Percentiles rank a stretch among this genome's conserved stretches.
These are phyloP conservation scores for Umbilicus rupestris DNA, from an alignment of 164 flowering plant genomes.

Conservation along the genomic window DNA sequence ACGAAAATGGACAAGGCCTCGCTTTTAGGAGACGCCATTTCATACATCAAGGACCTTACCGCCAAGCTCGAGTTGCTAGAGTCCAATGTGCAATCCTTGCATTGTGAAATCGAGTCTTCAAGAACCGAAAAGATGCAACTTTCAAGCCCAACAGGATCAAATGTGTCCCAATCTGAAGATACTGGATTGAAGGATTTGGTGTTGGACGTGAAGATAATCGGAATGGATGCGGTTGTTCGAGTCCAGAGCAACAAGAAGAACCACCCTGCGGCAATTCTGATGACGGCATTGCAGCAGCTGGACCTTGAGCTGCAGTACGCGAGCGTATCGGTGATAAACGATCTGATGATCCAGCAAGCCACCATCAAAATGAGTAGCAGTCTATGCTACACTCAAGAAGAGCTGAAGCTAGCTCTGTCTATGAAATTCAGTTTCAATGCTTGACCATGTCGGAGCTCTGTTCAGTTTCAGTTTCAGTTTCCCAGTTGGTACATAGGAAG, in stretches of 20 bases:
- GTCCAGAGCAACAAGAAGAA: conserved; percentile 54
- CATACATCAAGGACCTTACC: conserved; percentile 67
- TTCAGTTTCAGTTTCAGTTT: too few relatives aligned
- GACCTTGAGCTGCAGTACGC: conserved; percentile 73
- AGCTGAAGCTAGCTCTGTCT: conserved; percentile 47
- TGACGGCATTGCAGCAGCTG: conserved; percentile 69
- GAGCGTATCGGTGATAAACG: conserved; percentile 76
- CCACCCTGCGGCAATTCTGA: conserved; percentile 77
- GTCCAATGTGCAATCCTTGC: conserved; percentile 44
- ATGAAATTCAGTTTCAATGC: conserved; percentile 17
- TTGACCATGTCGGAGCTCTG: conserved; percentile 1
- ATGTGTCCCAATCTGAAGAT: neutral
- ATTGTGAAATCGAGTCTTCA: conserved; percentile 32
- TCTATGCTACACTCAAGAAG: conserved; percentile 58
- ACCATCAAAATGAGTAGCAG: conserved; percentile 73
- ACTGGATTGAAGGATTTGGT: neutral
- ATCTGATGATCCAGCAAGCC: conserved; percentile 85
- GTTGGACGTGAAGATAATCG: conserved; percentile 40
- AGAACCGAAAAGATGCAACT: conserved; percentile 8
- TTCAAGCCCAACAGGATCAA: neutral
- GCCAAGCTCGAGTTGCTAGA: conserved; percentile 43
- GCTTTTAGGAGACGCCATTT: conserved; percentile 73
- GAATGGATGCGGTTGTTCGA: conserved; percentile 77
- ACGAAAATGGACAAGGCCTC: conserved; percentile 98
- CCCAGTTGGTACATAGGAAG: too few relatives aligned